Evolutionary conservation across 345 rosid genomes (phyloP), one percentile per base, ranked within the genome.

Genomic region (Raphanus sativus): DNA sequence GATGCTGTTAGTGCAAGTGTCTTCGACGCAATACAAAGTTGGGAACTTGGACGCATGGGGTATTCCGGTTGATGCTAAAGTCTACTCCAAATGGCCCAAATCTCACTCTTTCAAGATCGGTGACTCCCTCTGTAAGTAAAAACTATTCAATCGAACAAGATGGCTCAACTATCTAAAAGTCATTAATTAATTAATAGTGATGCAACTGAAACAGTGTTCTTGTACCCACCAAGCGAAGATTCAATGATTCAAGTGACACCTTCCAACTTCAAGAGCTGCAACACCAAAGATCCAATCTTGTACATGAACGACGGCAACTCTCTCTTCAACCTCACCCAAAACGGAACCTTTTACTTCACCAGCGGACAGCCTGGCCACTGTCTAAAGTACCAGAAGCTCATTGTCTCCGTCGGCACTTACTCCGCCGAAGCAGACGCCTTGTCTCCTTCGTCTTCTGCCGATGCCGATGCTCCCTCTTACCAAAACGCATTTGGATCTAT

Each of bases 221-320:
- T 92, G 77, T 95, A 95, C 84, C 99, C 99, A 76, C 99, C 99
- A 79, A 95, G 98, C 79, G 90, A 95, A 84, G 97, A 92, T 75
- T 95, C 98, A 73, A 78, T 95, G 77, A 83, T 95, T 72, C 99
- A 91, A 83, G 94, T 95, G 28, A 86, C 91, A 0, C 67, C 81
- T 33, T 71, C 86, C 42, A 85, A 83, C 67, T 92, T 76, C 86
- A 83, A 81, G 73, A 65, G 81, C 61, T 95, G 99, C 87, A 91
- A 92, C 89, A 80, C 83, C 58, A 88, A 84, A 79, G 89, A 91
- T 84, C 97, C 98, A 69, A 84, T 91, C 85, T 79, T 89, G 82
- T 82, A 84, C 86, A 87, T 92, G 98, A 88, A 84, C 87, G 82
- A 95, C 77, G 99, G 99, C 45, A 92, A 95, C 84, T 95, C 98